These are phyloP conservation scores for Lachancea fermentati DNA, from an alignment of 805 yeast genomes.

Conservation along the genomic window DNA sequence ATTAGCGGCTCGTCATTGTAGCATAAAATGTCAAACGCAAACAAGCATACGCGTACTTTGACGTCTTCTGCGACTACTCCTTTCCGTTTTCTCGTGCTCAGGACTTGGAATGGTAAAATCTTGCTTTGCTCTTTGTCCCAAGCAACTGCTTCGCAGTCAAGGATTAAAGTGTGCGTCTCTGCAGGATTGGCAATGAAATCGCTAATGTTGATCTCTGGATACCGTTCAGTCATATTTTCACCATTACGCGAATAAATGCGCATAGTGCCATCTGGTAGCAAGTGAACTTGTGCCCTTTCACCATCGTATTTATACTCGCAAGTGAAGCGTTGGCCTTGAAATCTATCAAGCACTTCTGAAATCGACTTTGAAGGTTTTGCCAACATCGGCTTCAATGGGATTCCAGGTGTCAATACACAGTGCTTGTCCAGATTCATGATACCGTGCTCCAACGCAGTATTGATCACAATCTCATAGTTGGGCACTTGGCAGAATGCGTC, in stretches of 20 bases:
- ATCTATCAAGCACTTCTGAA: constrained; percentile 85
- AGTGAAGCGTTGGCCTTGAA: constrained; percentile 78
- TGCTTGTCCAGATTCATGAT: constrained; percentile 57
- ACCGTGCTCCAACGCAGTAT: constrained; percentile 61
- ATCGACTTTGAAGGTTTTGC: constrained; percentile 96
- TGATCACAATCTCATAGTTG: constrained; percentile 75
- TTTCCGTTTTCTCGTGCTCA: constrained; percentile 90
- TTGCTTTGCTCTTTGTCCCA: constrained; percentile 78
- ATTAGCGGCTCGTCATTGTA: constrained; percentile 69
- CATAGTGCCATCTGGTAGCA: constrained; percentile 57
- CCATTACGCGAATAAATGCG: constrained; percentile 87
- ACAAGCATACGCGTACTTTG: constrained; percentile 85
- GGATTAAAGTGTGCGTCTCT: constrained; percentile 52
- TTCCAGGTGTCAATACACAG: constrained; percentile 80
- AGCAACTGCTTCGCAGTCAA: constrained; percentile 97
- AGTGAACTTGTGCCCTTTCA: constrained; percentile 93
- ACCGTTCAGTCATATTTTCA: constrained; percentile 93
- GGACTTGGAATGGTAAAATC: constrained; percentile 87
- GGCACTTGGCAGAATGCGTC: constrained; percentile 90
- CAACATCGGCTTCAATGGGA: constrained; percentile 95
- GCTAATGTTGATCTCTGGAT: constrained; percentile 80
- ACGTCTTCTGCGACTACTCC: constrained; percentile 85
- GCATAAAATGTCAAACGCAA: constrained; percentile 83
- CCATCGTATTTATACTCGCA: constrained; percentile 98
- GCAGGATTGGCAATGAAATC: constrained; percentile 43